Conservation (phyloP, 2,329 filamentous ascomycete genomes). For the Penicillium sp. region DNA sequence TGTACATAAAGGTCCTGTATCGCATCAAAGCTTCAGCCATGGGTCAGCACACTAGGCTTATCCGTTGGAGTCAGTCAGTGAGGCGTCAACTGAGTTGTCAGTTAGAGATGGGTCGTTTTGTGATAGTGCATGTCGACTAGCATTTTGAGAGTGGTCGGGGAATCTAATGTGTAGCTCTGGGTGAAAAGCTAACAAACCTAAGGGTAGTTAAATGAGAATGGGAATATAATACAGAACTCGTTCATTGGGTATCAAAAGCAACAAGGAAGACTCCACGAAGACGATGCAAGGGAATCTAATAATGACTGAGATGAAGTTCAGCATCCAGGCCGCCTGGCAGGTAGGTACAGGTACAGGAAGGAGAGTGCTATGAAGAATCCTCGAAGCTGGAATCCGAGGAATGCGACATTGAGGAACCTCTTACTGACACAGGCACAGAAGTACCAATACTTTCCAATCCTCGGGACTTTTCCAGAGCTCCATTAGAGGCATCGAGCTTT, state of each 20-base stretch:
- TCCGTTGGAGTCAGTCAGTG: background rate
- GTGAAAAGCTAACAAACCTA: constrained; percentile 52
- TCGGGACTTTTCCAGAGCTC: constrained; percentile 31
- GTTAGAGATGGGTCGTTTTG: constrained; percentile 56
- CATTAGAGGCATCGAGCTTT: constrained; percentile 25
- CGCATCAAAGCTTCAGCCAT: background rate
- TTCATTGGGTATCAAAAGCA: constrained; percentile 22
- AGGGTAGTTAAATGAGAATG: constrained; percentile 26
- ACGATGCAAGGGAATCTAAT: background rate
- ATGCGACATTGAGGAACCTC: constrained; percentile 12
- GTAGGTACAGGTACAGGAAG: background rate
- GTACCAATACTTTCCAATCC: constrained; percentile 41
- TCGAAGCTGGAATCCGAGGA: constrained; percentile 28
- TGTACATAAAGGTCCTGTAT: background rate
- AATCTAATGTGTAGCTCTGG: constrained; percentile 28
- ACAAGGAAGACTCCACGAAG: constrained; percentile 9
- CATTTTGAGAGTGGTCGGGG: background rate
- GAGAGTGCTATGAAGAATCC: constrained; percentile 23
- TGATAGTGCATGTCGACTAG: constrained; percentile 43
- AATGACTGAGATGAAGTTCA: background rate
- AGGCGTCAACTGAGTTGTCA: background rate
- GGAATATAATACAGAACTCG: constrained; percentile 6
- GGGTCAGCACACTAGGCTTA: background rate
- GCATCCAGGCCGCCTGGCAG: background rate
- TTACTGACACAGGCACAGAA: constrained; percentile 27